phyloP scores from a whole-genome alignment of 345 rosid species.

The Citrus trifoliata region DNA sequence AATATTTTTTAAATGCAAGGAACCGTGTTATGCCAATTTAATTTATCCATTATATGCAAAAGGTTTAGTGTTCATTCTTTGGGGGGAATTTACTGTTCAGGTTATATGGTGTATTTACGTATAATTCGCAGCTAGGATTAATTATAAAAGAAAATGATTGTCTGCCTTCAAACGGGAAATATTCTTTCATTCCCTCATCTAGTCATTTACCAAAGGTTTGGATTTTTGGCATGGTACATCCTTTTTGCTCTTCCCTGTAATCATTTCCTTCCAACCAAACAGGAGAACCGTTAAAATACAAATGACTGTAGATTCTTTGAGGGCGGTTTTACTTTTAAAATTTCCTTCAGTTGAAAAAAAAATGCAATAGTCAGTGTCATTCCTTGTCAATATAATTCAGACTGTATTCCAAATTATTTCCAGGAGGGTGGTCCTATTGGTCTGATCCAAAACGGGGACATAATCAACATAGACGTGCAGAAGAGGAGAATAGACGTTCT shows the following conservation, averaged over 20 bases:
- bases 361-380: not conserved
- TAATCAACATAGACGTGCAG: slow-evolving; percentile 66
- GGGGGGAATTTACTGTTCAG: too few species aligned
- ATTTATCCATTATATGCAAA: not conserved
- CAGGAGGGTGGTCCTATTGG: slow-evolving; percentile 99
- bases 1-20: not conserved
- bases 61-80: not conserved
- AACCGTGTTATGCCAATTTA: not conserved
- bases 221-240: not conserved
- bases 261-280: not conserved
- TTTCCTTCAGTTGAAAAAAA: not conserved
- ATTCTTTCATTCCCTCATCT: not conserved
- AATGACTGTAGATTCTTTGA: not conserved
- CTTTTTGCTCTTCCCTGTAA: not conserved
- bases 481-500: slow-evolving; percentile 73
- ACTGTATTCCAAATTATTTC: not conserved
- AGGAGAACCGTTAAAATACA: not conserved
- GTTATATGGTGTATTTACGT: too few species aligned
- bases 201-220: not conserved
- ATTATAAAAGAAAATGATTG: too few species aligned
- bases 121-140: too few species aligned
- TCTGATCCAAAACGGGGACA: slow-evolving; percentile 71
- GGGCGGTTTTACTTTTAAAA: not conserved
- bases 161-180: not conserved
- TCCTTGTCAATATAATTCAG: not conserved